Evolutionary conservation across 2,329 filamentous ascomycete species (phyloP), one percentile per base, ranked within the genome.

Genomic region (Fusarium sp.): DNA sequence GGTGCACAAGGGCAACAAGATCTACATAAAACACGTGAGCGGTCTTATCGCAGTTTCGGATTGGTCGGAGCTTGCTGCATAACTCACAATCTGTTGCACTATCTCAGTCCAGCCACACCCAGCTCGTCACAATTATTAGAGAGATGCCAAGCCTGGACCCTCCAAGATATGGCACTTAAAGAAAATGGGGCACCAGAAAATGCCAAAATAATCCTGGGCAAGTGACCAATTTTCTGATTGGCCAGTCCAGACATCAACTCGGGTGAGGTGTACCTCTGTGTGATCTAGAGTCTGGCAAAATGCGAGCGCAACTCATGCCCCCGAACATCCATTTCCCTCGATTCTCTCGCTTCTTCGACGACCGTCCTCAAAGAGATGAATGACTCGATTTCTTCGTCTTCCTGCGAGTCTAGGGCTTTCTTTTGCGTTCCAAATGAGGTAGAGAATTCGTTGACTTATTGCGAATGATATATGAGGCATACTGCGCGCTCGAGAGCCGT

Each of bases 211-310:
- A 79, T 78, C 75, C 73, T 73, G 77, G 73, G 71, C 67, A 66
- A 73, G 75, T 75, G 78, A 76, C 75, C 78, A 78, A 80, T 81
- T 74, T 82, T 81, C 75, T 82, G 79, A 82, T 82, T 82, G 80
- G 80, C 72, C 76, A 55, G 73, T 61, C 37, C 71, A 76, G 73
- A 77, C 78, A 75, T 78, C 78, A 79, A 76, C 75, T 79, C 71
- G 73, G 73, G 71, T 74, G 77, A 79, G 73, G 74, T 76, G 77
- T 78, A 78, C 76, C 74, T 76, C 70, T 75, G 72, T 79, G 75
- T 80, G 78, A 80, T 80, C 78, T 76, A 74, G 69, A 71, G 70
- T 69, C 70, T 68, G 68, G 67, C 73, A 75, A 72, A 76, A 77
- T 74, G 64, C 33, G 74, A 71, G 75, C 69, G 65, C 68, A 74